Evolutionary conservation across 1,139 yeast genomes (phyloP), one percentile per base, ranked within the genome.

Genomic region (Eremothecium coryli): DNA sequence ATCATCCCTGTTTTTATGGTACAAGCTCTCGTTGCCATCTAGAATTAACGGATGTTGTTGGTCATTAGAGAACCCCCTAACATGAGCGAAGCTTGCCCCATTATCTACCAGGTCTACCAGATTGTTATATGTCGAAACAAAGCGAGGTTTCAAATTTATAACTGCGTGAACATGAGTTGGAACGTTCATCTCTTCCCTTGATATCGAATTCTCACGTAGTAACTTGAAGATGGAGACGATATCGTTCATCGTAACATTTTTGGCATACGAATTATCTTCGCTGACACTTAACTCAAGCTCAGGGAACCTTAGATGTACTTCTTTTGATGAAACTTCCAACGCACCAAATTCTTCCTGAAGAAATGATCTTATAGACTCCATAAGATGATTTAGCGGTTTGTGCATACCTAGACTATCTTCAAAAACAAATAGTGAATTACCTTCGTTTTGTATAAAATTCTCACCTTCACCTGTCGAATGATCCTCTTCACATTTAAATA

Each of bases 41-140:
- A 57, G 31, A 2, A 56, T 38, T 7, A 57, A 38, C 1, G 61
- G 61, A 36, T 55, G 48, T 5, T 46, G 39, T 26, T 48, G 45
- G 29, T 54, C 53, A 25, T 57, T 57, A 9, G 52, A 42, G 36
- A 55, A 57, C 1, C 58, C 59, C 18, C 39, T 42, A 5, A 53
- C 48, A 27, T 54, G 54, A 6, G 40, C 32, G 13, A 57, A 40
- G 8, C 58, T 52, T 2, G 59, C 61, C 11, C 42, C 35, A 31
- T 53, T 52, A 23, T 55, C 58, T 9, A 59, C 49, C 23, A 55
- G 32, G 31, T 57, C 61, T 1, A 57, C 61, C 23, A 57, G 36
- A 2, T 55, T 44, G 27, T 57, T 57, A 33, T 52, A 57, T 17
- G 60, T 46, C 2, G 56, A 45, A 2, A 56, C 56, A 45, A 57